Evolutionary conservation across 2,329 filamentous ascomycete species (phyloP), one percentile per base, ranked within the genome.

Genomic region (Colletotrichum cereale): DNA sequence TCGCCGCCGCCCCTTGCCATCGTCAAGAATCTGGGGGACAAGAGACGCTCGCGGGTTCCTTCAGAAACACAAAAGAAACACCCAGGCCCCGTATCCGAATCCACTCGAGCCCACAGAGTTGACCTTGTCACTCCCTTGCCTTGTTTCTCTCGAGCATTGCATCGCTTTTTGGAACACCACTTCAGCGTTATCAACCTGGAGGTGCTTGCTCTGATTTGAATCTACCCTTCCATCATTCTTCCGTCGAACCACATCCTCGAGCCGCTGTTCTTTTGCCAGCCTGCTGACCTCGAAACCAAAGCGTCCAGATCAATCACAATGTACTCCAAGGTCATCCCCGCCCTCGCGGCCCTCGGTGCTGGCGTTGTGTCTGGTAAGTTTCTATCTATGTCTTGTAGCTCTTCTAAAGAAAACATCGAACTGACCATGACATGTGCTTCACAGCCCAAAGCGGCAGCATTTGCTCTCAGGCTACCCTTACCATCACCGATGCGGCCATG

Each of bases 401-500:
- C 50, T 16, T 42, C 21, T 8, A 0, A 0, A 24, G 12, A 7
- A 18, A 14, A 14, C 14, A 11, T 36, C 3, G 24, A 14, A 63
- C 52, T 44, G 42, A 44, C 7, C 21, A 14, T 5, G 16, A 8
- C 31, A 24, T 12, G 31, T 34, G 7, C 18, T 16, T 71, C 44
- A 14, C 48, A 80, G 82, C 82, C 75, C 74, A 81, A 67, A 78
- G 77, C 55, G 82, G 61, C 48, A 62, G 58, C 36, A 61, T 75
- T 62, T 83, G 80, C 77, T 77, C 78, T 60, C 77, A 80, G 71
- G 69, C 78, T 62, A 84, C 84, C 24, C 82, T 84, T 73, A 90
- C 88, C 75, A 86, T 94, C 84, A 86, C 87, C 81, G 91, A 88
- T 82, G 87, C 85, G 66, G 88, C 89, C 76, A 87, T 93, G 79